Percentiles rank a stretch among this genome's conserved stretches.
Conservation (phyloP, 1,284 basidiomycete species). For the Ganoderma leucocontextum region DNA sequence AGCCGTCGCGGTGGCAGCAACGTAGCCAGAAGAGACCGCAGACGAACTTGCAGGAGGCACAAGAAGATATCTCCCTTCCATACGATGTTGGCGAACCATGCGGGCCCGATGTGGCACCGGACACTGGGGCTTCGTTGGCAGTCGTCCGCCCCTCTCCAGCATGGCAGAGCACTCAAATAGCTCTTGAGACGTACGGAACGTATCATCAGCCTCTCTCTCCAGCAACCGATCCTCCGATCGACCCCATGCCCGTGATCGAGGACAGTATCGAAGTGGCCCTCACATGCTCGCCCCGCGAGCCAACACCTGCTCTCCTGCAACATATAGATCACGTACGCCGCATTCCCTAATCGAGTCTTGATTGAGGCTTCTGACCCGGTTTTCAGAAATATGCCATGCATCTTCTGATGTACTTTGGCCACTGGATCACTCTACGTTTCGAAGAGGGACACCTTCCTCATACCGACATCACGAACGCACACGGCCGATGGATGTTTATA, state of each 20-base stretch:
- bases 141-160: slow-evolving; percentile 21
- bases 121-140: neutral
- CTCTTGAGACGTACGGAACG: neutral
- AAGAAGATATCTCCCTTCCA: slow-evolving; percentile 23
- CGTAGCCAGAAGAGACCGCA: slow-evolving; percentile 39
- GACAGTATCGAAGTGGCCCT: slow-evolving; percentile 6
- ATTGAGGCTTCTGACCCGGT: slow-evolving; percentile 25
- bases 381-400: slow-evolving; percentile 72
- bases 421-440: slow-evolving; percentile 77
- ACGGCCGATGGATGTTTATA: slow-evolving; percentile 87
- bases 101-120: neutral
- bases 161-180: neutral
- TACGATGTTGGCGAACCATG: slow-evolving; percentile 29
- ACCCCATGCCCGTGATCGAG: slow-evolving; percentile 21
- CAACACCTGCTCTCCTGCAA: slow-evolving; percentile 62
- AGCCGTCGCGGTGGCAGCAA: slow-evolving; percentile 33
- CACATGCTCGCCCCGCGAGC: slow-evolving; percentile 50
- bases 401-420: slow-evolving; percentile 82
- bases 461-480: slow-evolving; percentile 63
- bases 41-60: slow-evolving; percentile 42
- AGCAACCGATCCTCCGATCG: neutral
- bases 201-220: neutral
- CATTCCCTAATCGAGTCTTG: slow-evolving; percentile 6
- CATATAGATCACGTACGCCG: slow-evolving; percentile 70
- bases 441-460: slow-evolving; percentile 50